A percentile compares a stretch with the other conserved stretches of the same genome.
Evolutionary conservation across 192 early-diverging fungal species (phyloP).

Genomic region (Backusella australiensis): DNA sequence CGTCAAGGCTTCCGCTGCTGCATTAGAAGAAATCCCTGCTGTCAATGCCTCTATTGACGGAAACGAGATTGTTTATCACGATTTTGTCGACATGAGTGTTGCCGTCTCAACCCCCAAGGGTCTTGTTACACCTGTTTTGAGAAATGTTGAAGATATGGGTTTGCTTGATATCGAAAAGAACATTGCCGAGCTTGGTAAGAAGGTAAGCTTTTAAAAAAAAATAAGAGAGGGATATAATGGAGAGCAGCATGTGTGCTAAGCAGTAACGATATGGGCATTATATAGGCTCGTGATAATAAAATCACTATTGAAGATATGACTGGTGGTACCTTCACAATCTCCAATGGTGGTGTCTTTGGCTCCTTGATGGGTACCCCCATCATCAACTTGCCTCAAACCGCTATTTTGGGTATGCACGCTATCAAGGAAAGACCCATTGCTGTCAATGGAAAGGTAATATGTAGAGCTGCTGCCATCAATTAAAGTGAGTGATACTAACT

Average conservation of each 20-base stretch:
- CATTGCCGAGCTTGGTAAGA: constrained; percentile 82
- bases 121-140: constrained; percentile 93
- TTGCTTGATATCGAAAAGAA: constrained; percentile 92
- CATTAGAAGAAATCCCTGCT: constrained; percentile 86
- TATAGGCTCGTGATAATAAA: constrained; percentile 88
- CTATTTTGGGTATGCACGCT: constrained; percentile 98
- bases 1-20: constrained; percentile 85
- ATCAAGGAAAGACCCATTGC: constrained; percentile 96
- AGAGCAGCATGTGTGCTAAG: not conserved
- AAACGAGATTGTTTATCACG: constrained; percentile 86
- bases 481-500: not conserved
- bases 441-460: constrained; percentile 75
- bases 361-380: constrained; percentile 97
- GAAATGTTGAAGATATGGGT: constrained; percentile 85
- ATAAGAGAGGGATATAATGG: not conserved
- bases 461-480: not conserved
- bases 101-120: constrained; percentile 99
- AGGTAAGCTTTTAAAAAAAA: constrained; percentile 43
- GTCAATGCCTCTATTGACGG: constrained; percentile 97
- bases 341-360: constrained; percentile 98
- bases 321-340: constrained; percentile 99
- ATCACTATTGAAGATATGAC: constrained; percentile 98
- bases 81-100: constrained; percentile 93
- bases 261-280: not conserved
- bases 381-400: constrained; percentile 96